Conservation (phyloP, 2,329 filamentous ascomycete genomes). For the Colletotrichum shisoi region DNA sequence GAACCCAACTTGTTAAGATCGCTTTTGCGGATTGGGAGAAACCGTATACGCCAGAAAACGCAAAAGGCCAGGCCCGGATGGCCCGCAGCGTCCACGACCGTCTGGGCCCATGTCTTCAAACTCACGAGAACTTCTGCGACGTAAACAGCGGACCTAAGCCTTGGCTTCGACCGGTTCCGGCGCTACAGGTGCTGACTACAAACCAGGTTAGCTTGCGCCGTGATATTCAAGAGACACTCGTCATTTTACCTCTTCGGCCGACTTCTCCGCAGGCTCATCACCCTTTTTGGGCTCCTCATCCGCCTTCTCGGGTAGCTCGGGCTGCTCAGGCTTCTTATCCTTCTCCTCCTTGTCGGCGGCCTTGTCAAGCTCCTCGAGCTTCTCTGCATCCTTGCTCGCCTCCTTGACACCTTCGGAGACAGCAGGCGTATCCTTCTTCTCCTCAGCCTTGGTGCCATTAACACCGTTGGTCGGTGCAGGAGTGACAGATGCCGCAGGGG, state of each 20-base stretch:
- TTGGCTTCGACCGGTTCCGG: constrained; percentile 51
- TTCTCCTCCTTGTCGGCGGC: constrained; percentile 50
- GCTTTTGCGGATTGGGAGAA: constrained; percentile 35
- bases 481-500: constrained; percentile 47
- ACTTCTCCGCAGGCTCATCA: constrained; percentile 38
- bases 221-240: constrained; percentile 7
- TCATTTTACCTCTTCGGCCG: constrained; percentile 50
- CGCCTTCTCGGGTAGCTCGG: constrained; percentile 47
- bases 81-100: constrained; percentile 19
- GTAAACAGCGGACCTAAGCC: constrained; percentile 44
- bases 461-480: constrained; percentile 54
- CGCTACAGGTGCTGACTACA: constrained; percentile 43
- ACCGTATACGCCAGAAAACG: constrained; percentile 40
- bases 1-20: constrained; percentile 32
- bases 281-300: constrained; percentile 45
- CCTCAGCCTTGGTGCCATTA: constrained; percentile 54
- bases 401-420: constrained; percentile 52
- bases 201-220: constrained; percentile 14
- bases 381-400: constrained; percentile 51
- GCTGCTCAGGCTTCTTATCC: constrained; percentile 49
- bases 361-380: constrained; percentile 52
- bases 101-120: constrained; percentile 31
- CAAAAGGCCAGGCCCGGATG: constrained; percentile 27
- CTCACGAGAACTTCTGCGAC: constrained; percentile 19
- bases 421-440: constrained; percentile 50